Percentiles rank a stretch among this genome's conserved stretches.
phyloP scores from a whole-genome alignment of 1,139 yeast genomes.

The Kodamaea derodonti region DNA sequence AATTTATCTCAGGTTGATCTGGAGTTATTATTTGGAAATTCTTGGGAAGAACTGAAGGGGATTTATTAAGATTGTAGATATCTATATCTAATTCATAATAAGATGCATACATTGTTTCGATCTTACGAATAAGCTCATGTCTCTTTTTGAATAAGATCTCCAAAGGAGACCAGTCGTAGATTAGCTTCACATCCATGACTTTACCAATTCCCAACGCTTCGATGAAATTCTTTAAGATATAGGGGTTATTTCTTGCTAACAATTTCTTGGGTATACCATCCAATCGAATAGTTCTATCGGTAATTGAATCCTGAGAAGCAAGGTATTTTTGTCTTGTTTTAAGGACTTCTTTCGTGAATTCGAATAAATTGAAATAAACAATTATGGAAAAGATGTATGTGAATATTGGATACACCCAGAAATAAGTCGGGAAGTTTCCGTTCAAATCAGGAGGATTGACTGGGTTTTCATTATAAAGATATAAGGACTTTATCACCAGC shows the following conservation, averaged over 20 bases:
- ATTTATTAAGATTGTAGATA: slow-evolving; percentile 26
- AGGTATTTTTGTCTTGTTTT: slow-evolving; percentile 39
- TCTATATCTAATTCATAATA: slow-evolving; percentile 45
- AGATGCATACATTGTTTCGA: slow-evolving; percentile 47
- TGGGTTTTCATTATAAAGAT: slow-evolving; percentile 5
- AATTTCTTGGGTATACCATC: slow-evolving; percentile 48
- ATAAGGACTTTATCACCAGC: slow-evolving; percentile 9
- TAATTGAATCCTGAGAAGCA: slow-evolving; percentile 42
- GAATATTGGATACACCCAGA: slow-evolving; percentile 42
- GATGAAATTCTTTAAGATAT: slow-evolving; percentile 45
- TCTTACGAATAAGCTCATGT: slow-evolving; percentile 22
- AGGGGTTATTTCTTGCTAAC: slow-evolving; percentile 36
- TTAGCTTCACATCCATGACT: slow-evolving; percentile 51
- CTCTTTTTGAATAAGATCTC: slow-evolving; percentile 40
- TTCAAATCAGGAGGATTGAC: slow-evolving; percentile 12
- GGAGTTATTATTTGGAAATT: background rate
- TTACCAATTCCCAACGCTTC: slow-evolving; percentile 62
- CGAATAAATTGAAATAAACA: slow-evolving; percentile 30
- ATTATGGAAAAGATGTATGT: slow-evolving; percentile 40
- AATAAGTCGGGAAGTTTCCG: slow-evolving; percentile 17
- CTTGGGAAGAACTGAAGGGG: slow-evolving; percentile 25
- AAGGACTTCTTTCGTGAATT: slow-evolving; percentile 35
- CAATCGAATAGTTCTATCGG: slow-evolving; percentile 44
- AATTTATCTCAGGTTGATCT: background rate
- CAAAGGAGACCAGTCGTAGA: slow-evolving; percentile 53